phyloP scores from a whole-genome alignment of 2,329 filamentous ascomycete genomes.

The Ascochyta rabiei region DNA sequence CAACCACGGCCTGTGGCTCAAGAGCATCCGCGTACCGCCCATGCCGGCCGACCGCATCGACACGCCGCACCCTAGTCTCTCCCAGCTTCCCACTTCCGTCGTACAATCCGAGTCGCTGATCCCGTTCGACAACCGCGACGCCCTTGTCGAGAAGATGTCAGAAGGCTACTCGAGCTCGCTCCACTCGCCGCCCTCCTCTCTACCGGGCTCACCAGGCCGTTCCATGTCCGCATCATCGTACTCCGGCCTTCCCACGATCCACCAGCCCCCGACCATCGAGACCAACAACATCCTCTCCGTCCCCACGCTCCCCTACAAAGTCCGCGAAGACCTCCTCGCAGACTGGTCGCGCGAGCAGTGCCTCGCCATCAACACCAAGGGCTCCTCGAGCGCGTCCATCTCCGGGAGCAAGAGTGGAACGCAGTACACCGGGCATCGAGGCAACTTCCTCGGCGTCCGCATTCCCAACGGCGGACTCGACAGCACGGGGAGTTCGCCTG shows the following conservation, averaged over 20 bases:
- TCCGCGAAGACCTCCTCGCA: slow-evolving; percentile 76
- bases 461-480: slow-evolving; percentile 49
- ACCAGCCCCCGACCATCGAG: slow-evolving; percentile 26
- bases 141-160: slow-evolving; percentile 76
- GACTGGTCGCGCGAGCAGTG: slow-evolving; percentile 82
- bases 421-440: slow-evolving; percentile 35
- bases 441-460: slow-evolving; percentile 62
- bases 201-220: slow-evolving; percentile 71
- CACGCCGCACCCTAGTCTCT: slow-evolving; percentile 33
- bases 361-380: slow-evolving; percentile 68
- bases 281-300: slow-evolving; percentile 26
- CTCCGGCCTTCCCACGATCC: slow-evolving; percentile 52
- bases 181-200: slow-evolving; percentile 70
- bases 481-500: slow-evolving; percentile 39
- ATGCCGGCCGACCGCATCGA: slow-evolving; percentile 65
- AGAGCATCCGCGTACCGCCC: slow-evolving; percentile 74
- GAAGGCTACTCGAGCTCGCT: slow-evolving; percentile 69
- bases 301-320: slow-evolving; percentile 65
- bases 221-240: slow-evolving; percentile 62
- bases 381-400: slow-evolving; percentile 75
- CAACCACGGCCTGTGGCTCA: slow-evolving; percentile 78
- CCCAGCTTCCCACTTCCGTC: slow-evolving; percentile 30
- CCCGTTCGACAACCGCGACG: slow-evolving; percentile 75
- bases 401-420: slow-evolving; percentile 69
- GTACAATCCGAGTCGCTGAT: slow-evolving; percentile 56